Base-by-base conservation (phyloP, 2,329 filamentous ascomycete species). In the Fusarium virguliforme region DNA sequence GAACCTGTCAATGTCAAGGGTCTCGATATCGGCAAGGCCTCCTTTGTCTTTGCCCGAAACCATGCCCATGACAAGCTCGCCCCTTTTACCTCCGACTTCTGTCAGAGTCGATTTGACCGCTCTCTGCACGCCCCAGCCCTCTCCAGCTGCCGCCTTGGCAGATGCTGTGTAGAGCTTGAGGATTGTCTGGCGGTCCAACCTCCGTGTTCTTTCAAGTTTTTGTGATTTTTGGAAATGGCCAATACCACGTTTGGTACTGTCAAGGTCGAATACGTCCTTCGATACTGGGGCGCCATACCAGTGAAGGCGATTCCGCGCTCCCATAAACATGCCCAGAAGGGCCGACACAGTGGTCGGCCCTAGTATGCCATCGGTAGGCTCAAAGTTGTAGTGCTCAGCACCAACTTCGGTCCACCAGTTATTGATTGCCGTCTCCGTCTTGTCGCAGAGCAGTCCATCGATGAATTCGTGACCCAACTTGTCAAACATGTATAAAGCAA, bases 341-440 rank as follows among this genome's bases (percentile, higher is more conserved):
- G 93, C 95, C 24, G 95, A 90, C 8, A 98, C 94, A 0, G 95
- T 98, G 0, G 94, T 97, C 3, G 96, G 95, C 0, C 96, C 96
- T 3, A 99, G 84, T 24, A 97, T 94, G 12, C 95, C 95, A 81
- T 99, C 96, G 9, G 92, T 92, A 2, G 96, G 95, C 80, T 98
- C 96, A 35, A 94, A 89, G 61, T 95, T 97, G 84, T 95, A 98
- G 76, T 96, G 91, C 72, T 98, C 95, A 1, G 91, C 91, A 2
- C 96, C 96, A 65, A 98, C 92, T 76, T 97, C 94, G 1, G 93
- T 91, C 96, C 96, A 98, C 96, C 96, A 99, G 79, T 98, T 93
- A 68, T 91, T 92, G 74, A 98, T 90, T 2, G 95, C 94, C 68
- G 88, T 91, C 79, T 99, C 96, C 0, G 96, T 98, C 46, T 96